phyloP scores from a whole-genome alignment of 2,329 filamentous ascomycete species.

The Pleurostoma richardsiae region DNA sequence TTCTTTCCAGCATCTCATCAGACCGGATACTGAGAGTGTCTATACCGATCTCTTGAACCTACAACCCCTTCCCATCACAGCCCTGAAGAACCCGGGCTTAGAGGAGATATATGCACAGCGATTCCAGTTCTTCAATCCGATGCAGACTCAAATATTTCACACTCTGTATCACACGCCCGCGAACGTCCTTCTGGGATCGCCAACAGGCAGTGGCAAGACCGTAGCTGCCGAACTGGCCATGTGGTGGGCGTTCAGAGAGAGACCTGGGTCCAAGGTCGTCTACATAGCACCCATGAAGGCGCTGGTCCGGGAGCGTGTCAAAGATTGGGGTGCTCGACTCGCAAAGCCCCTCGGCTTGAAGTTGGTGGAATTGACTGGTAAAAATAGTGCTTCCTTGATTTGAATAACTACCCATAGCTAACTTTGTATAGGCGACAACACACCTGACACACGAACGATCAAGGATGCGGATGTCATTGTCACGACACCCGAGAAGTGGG shows the following conservation, averaged over 20 bases:
- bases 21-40: constrained; percentile 93
- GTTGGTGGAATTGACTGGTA: constrained; percentile 86
- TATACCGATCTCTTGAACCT: constrained; percentile 92
- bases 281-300: constrained; percentile 99
- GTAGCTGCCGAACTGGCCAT: constrained; percentile 94
- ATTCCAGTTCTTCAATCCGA: constrained; percentile 97
- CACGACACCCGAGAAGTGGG: constrained; percentile 99
- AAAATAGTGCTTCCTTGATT: not conserved
- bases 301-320: constrained; percentile 89
- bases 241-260: constrained; percentile 98
- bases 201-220: constrained; percentile 96
- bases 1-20: constrained; percentile 95
- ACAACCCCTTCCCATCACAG: constrained; percentile 81
- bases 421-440: constrained; percentile 67
- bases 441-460: constrained; percentile 92
- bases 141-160: constrained; percentile 99
- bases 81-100: constrained; percentile 78
- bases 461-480: constrained; percentile 96
- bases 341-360: constrained; percentile 80
- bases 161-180: constrained; percentile 87
- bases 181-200: constrained; percentile 91
- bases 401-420: not conserved
- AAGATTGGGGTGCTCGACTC: constrained; percentile 85
- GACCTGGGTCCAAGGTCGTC: constrained; percentile 92
- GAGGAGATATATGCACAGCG: constrained; percentile 85